Percentiles rank a stretch among this genome's conserved stretches.
Evolutionary conservation across 2,329 filamentous ascomycete genomes (phyloP).

Genomic region (Tricladium varicosporioides): DNA sequence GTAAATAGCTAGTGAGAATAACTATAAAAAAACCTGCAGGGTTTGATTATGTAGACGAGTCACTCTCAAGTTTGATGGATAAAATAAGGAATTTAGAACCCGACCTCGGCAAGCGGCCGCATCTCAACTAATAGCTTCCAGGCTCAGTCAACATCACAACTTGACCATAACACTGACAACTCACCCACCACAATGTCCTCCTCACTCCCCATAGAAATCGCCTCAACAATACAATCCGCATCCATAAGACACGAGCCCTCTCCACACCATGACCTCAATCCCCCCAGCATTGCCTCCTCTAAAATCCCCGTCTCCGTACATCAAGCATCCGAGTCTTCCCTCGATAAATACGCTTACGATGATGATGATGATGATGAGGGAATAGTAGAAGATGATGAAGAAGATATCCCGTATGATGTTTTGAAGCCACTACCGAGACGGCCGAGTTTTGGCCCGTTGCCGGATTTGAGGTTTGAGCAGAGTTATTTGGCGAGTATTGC

Average conservation of each 20-base stretch:
- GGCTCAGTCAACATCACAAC: neutral
- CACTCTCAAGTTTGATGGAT: too few species aligned
- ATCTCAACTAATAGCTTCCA: neutral
- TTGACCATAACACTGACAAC: neutral
- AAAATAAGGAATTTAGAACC: too few species aligned
- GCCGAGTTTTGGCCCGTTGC: constrained; percentile 62
- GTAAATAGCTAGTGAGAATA: too few species aligned
- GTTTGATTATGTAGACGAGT: too few species aligned
- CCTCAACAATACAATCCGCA: constrained; percentile 76
- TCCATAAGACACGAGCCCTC: constrained; percentile 74
- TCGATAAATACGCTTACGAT: constrained; percentile 36
- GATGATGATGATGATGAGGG: constrained; percentile 38
- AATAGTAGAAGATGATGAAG: constrained; percentile 49
- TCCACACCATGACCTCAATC: constrained; percentile 72
- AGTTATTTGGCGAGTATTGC: constrained; percentile 92
- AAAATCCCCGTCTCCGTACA: constrained; percentile 57
- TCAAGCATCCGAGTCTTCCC: constrained; percentile 26
- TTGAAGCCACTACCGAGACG: constrained; percentile 53
- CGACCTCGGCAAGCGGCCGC: neutral
- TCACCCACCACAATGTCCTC: constrained; percentile 26
- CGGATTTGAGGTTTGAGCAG: constrained; percentile 95
- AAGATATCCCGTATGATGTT: constrained; percentile 68
- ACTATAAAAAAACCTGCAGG: too few species aligned
- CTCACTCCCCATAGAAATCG: constrained; percentile 61
- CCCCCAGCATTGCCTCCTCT: constrained; percentile 69